A percentile compares a stretch with the other conserved stretches of the same genome.
Evolutionary conservation across 805 yeast species (phyloP).

Genomic region (Yamadazyma akitaensis): DNA sequence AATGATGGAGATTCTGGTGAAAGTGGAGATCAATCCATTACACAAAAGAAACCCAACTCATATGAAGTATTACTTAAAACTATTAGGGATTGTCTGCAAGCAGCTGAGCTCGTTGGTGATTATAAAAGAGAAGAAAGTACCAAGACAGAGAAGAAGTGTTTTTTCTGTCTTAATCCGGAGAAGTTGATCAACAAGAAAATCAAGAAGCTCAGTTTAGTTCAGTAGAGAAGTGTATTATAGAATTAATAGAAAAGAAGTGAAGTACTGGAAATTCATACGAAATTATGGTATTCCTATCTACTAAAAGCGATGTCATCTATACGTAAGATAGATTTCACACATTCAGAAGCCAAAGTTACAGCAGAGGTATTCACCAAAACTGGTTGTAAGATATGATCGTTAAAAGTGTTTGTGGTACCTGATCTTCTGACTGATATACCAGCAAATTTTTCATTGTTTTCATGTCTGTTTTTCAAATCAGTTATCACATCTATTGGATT

Average conservation of each 20-base stretch:
- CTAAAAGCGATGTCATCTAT: constrained; percentile 96
- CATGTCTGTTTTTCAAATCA: constrained; percentile 87
- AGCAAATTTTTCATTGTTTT: constrained; percentile 85
- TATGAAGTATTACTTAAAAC: constrained; percentile 44
- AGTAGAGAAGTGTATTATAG: constrained; percentile 1
- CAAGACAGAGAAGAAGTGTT: constrained; percentile 59
- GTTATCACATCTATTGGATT: constrained; percentile 90
- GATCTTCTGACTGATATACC: constrained; percentile 94
- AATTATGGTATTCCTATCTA: constrained; percentile 15
- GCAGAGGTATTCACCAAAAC: constrained; percentile 94
- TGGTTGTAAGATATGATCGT: constrained; percentile 95
- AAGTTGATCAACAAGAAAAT: constrained; percentile 46
- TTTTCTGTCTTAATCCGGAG: constrained; percentile 59
- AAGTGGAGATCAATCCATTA: constrained; percentile 10
- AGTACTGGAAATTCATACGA: not conserved
- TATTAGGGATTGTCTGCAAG: constrained; percentile 47
- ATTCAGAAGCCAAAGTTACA: constrained; percentile 90
- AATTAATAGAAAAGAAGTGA: not conserved
- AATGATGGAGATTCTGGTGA: not conserved
- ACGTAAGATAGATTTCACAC: constrained; percentile 91
- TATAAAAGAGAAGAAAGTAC: constrained; percentile 62
- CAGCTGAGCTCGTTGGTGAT: constrained; percentile 40
- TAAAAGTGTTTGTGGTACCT: constrained; percentile 85
- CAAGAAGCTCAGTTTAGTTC: constrained; percentile 17
- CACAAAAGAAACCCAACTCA: constrained; percentile 16